Conservation (phyloP, 768 basidiomycete species). For the Russula griseocarnosa region DNA sequence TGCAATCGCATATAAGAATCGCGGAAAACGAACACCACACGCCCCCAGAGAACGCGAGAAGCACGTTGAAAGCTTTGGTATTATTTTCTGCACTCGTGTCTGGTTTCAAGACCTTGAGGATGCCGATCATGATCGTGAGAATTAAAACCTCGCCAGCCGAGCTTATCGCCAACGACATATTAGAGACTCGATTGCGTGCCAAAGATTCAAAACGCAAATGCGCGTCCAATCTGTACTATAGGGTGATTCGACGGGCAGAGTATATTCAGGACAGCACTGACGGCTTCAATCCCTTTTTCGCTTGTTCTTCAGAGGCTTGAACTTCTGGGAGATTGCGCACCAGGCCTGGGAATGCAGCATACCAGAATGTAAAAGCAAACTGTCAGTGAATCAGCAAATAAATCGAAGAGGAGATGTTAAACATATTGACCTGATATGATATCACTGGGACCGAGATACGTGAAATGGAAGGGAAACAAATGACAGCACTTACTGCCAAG, state of each 20-base stretch:
- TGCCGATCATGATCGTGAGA: constrained; percentile 70
- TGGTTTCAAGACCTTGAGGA: constrained; percentile 60
- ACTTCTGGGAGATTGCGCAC: constrained; percentile 68
- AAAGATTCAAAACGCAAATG: constrained; percentile 59
- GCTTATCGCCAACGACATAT: constrained; percentile 66
- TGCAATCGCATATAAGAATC: background rate
- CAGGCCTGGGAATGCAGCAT: constrained; percentile 75
- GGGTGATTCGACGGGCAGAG: background rate
- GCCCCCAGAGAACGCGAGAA: constrained; percentile 79
- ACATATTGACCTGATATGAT: constrained; percentile 54
- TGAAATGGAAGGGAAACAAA: background rate
- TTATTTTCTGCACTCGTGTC: constrained; percentile 64
- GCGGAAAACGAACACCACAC: constrained; percentile 54
- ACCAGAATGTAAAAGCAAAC: constrained; percentile 77
- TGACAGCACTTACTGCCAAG: constrained; percentile 50
- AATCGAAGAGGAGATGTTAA: background rate
- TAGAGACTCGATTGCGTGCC: constrained; percentile 67
- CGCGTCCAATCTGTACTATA: constrained; percentile 40
- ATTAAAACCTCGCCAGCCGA: constrained; percentile 69
- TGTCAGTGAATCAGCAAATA: constrained; percentile 30
- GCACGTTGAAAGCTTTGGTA: constrained; percentile 66
- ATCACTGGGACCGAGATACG: constrained; percentile 46
- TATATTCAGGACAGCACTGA: constrained; percentile 30
- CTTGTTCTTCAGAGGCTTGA: constrained; percentile 45
- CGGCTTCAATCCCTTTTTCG: constrained; percentile 46